Conservation (phyloP, 352 stramenopile species). For the Phytopythium delawarense region DNA sequence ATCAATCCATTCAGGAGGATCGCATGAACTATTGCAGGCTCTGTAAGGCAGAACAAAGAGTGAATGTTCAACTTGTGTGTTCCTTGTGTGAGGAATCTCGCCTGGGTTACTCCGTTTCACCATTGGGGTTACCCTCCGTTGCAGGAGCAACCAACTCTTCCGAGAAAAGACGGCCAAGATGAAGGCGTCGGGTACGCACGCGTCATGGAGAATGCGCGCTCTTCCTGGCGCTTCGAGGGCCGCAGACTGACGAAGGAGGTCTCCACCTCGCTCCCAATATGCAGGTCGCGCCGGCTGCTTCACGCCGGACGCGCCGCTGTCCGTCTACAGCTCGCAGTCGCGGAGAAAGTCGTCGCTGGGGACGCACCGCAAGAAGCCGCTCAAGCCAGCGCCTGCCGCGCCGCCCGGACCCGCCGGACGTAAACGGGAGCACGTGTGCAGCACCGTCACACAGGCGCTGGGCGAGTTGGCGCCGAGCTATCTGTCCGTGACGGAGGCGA, state of each 20-base stretch:
- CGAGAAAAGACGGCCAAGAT: not conserved
- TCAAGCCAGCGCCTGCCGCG: not conserved
- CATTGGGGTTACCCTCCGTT: not conserved
- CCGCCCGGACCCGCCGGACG: constrained; percentile 14
- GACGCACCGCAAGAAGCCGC: constrained; percentile 1
- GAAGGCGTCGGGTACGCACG: not conserved
- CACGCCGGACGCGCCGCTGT: constrained; percentile 4
- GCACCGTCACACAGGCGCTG: constrained; percentile 14
- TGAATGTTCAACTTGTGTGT: not conserved
- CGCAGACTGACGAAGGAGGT: not conserved
- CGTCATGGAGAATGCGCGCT: not conserved
- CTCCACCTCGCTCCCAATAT: not conserved
- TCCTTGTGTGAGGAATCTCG: not conserved
- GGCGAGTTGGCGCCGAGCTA: constrained; percentile 9
- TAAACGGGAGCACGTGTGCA: constrained; percentile 20
- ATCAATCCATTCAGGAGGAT: too few relatives aligned
- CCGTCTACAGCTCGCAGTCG: constrained; percentile 1
- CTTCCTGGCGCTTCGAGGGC: not conserved
- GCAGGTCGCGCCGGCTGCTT: not conserved
- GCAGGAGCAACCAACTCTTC: not conserved
- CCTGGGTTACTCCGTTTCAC: not conserved
- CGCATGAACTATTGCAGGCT: not conserved
- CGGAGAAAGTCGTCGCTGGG: not conserved
- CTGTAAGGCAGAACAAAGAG: not conserved
- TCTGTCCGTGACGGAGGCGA: constrained; percentile 38